Evolutionary conservation across 257 asterid genomes (phyloP), one percentile per base, ranked within the genome.

Genomic region (Solanum habrochaites): DNA sequence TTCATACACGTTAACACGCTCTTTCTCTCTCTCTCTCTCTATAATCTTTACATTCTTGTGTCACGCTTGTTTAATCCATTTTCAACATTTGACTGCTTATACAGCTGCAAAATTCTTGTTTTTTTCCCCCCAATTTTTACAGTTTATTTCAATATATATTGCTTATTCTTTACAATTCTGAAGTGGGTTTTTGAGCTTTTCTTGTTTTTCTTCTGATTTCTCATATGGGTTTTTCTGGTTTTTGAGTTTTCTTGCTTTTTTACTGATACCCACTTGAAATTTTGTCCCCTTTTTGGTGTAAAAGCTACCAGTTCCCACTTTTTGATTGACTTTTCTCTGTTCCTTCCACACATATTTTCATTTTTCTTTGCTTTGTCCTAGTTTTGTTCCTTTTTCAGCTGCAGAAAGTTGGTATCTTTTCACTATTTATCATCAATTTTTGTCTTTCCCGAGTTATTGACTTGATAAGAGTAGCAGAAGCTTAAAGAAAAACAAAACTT

Each of bases 1-100:
- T 83, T 74, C 83, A 35, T 37, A 89, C 86, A 84, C 89, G 89
- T 77, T 89, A 86, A 60, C 85, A 21, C 69, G 83, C n/a, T 43
- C 31, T 1, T 47, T 74, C 40, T 31, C 16, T 42, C 15, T 32
- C 7, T 58, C 3, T 15, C n/a, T 14, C 14, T 77, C 23, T n/a
- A 12, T 74, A 69, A 7, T 31, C 75, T 69, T 69, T 69, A 29
- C 75, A 2, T 49, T 66, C 86, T 66, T 40, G 3, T 21, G 7
- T 43, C 21, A 25, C 16, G 18, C 13, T 42, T 75, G 32, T 42
- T 23, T 2, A 45, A 64, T 12, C 11, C 39, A 25, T 74, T 66
- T 60, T 42, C 32, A 27, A 29, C 18, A 14, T 73, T 75, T 84
- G 43, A 87, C 87, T 16, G n/a, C 18, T 5, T 10, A 7, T 8